Base-by-base conservation (phyloP, 2,329 filamentous ascomycete species). In the Dothistroma pini region DNA sequence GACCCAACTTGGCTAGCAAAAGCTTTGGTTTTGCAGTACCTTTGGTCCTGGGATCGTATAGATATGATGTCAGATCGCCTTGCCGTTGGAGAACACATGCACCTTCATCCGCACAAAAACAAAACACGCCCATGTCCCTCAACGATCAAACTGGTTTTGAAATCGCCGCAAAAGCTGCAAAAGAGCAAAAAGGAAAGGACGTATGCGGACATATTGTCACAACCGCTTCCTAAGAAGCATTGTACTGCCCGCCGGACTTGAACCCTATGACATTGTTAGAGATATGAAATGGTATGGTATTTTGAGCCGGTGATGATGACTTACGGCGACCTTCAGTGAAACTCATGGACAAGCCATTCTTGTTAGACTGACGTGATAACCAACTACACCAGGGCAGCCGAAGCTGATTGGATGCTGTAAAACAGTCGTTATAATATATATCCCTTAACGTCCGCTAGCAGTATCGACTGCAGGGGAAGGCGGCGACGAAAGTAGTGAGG, bases 291-390 rank as follows among this genome's bases (percentile, higher is more conserved):
- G 10, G 7, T 6, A 34, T 34, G 32, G 32, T 34, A 34, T 34
- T 6, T 34, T 6, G 32, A 34, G 32, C 7, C 32, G 32, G 32
- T 12, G 32, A 34, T 6, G 32, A 9, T 35, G n/a, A 35, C 34
- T 35, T 35, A 35, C 34, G 25, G 25, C 41, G 54, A 38, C 35
- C 35, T 38, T 19, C 41, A 44, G 41, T n/a, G 14, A n/a, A n/a
- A n/a, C n/a, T n/a, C n/a, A n/a, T n/a, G n/a, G n/a, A n/a, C n/a
- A n/a, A n/a, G n/a, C n/a, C n/a, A n/a, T n/a, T n/a, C n/a, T n/a
- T 77, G 76, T 77, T 77, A 77, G 75, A 77, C 75, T 76, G 71
- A 77, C 74, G 75, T 77, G 75, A 77, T 77, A 76, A 77, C 75
- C 75, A 76, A 76, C 76, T 78, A 29, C 25, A 29, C 25, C 25